These are phyloP conservation scores for Aspergillus pseudoviridinutans DNA, from an alignment of 2,329 filamentous ascomycete species.

Conservation along the genomic window DNA sequence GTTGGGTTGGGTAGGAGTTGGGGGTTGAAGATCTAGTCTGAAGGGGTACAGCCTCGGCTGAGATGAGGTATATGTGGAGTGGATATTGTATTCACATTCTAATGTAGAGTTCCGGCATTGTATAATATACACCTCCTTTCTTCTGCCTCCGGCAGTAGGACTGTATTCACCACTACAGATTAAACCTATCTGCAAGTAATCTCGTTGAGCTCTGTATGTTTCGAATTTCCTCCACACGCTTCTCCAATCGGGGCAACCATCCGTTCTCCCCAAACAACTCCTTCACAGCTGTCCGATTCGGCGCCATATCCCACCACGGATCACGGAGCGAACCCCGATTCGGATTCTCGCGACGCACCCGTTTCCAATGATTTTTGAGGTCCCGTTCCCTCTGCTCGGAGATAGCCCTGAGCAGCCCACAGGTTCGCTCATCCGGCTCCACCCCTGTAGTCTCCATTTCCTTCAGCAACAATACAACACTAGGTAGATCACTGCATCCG, in stretches of 20 bases:
- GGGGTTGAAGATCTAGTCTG: conserved; percentile 67
- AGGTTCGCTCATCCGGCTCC: conserved; percentile 33
- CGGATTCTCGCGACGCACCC: conserved; percentile 1
- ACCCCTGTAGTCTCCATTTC: conserved; percentile 45
- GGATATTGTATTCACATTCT: not conserved
- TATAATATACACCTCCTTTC: conserved; percentile 1
- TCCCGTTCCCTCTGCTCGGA: conserved; percentile 23
- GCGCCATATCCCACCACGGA: conserved; percentile 31
- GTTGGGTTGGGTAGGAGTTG: conserved; percentile 85
- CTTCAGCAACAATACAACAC: conserved; percentile 35
- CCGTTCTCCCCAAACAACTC: conserved; percentile 24
- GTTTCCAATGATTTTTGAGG: conserved; percentile 13
- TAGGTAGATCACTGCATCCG: conserved; percentile 38
- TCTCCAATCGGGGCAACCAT: conserved; percentile 22
- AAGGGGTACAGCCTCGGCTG: not conserved
- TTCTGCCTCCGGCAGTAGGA: not conserved
- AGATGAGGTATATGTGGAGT: not conserved
- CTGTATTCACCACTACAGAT: not conserved
- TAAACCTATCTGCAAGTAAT: not conserved
- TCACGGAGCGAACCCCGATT: conserved; percentile 4
- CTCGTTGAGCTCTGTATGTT: not conserved
- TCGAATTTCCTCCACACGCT: conserved; percentile 7
- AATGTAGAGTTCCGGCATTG: not conserved
- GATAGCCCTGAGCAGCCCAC: conserved; percentile 28
- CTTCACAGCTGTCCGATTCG: conserved; percentile 25